Conservation (phyloP, 140 eudicot species). For the Senecio squalidus region DNA sequence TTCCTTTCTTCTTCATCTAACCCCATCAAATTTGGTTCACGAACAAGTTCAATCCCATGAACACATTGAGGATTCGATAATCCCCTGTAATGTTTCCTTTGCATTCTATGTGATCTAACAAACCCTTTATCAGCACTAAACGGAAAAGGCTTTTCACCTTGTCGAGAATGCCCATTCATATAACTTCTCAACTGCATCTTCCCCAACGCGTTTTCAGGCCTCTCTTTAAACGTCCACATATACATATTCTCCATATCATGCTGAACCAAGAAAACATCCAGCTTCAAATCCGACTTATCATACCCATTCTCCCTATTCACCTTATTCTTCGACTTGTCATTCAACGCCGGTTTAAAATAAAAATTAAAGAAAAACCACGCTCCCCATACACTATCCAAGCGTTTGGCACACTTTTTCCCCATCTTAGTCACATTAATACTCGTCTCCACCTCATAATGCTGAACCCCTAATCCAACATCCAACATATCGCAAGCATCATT, state of each 20-base stretch:
- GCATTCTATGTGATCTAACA: slow-evolving; percentile 61
- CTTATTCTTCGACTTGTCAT: slow-evolving; percentile 47
- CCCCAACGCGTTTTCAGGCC: slow-evolving; percentile 50
- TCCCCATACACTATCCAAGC: slow-evolving; percentile 63
- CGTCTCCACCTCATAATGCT: slow-evolving; percentile 54
- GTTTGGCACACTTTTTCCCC: slow-evolving; percentile 62
- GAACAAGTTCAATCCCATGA: slow-evolving; percentile 69
- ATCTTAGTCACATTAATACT: slow-evolving; percentile 41
- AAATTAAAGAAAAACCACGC: slow-evolving; percentile 65
- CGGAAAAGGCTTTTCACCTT: slow-evolving; percentile 61
- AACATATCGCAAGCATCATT: slow-evolving; percentile 47
- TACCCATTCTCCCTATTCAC: slow-evolving; percentile 36
- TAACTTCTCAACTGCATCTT: slow-evolving; percentile 77
- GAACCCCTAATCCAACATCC: slow-evolving; percentile 50
- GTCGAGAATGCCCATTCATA: slow-evolving; percentile 71
- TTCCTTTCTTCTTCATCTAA: slow-evolving; percentile 60
- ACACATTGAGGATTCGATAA: slow-evolving; percentile 72
- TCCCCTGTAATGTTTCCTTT: slow-evolving; percentile 60
- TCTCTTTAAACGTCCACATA: slow-evolving; percentile 68
- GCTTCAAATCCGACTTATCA: slow-evolving; percentile 43
- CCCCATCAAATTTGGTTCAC: slow-evolving; percentile 39
- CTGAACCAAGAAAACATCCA: slow-evolving; percentile 57
- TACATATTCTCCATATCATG: slow-evolving; percentile 80
- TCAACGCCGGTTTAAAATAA: slow-evolving; percentile 54
- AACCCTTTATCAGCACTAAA: slow-evolving; percentile 60